Evolutionary conservation across 106 monocot species (phyloP), one percentile per base, ranked within the genome.

Genomic region (Alisma plantagoaquatica): DNA sequence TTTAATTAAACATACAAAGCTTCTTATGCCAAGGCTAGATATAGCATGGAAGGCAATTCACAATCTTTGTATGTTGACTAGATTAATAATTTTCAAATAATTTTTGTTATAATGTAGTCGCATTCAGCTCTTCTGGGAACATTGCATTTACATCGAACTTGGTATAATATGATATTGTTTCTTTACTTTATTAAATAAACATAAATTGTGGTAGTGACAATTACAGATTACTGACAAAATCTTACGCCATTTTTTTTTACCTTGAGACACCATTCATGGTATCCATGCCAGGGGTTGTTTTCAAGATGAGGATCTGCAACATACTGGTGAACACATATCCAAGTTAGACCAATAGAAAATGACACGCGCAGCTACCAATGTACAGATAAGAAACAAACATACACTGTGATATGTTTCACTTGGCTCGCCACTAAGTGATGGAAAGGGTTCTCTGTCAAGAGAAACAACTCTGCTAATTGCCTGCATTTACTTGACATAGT

Each of bases 361-460:
- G 32, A 17, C 15, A 59, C 38, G 18, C 23, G 7, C 19, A n/a
- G 49, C 6, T 50, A 29, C 18, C 10, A 46, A 4, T 23, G 22
- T 9, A 16, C n/a, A 22, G 18, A 18, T 1, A 7, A 32, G 19
- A 22, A 6, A n/a, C n/a, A 38, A 9, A 75, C 74, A 51, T 81
- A 91, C 91, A 70, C 81, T 91, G 41, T 91, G 91, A 51, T 84
- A 65, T 25, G 84, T 91, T 41, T 78, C 70, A 1, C 78, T 63
- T 4, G 84, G 77, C 46, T 77, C 63, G 44, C 91, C 81, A 28
- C 81, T 81, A 17, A 85, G 60, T 45, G 84, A 76, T 6, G 96
- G 89, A 50, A 82, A 98, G 17, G 84, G 84, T 61, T 85, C 81
- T 50, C 78, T 72, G 53, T 98, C 96, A 55, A 98, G 73, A 2